Evolutionary conservation across 2,329 filamentous ascomycete genomes (phyloP), one percentile per base, ranked within the genome.

Genomic region (Xylaria sp.): DNA sequence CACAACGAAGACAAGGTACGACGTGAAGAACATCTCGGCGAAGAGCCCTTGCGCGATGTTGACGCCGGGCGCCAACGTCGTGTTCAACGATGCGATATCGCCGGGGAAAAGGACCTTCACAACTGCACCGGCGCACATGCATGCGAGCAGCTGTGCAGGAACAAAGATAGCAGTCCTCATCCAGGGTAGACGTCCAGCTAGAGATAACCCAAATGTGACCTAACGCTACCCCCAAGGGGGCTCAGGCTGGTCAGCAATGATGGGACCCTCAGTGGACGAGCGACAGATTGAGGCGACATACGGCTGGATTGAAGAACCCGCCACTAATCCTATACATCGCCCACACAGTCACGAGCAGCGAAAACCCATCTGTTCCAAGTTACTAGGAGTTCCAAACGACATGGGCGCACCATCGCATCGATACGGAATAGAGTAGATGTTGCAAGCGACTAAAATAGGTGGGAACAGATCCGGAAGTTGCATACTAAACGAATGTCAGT

Each of bases 11-110:
- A 90, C 84, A 18, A 90, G 81, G 74, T 89, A 82, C 0, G 86
- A 82, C 0, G 88, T 90, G 41, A 90, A 81, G 74, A 90, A 87
- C 81, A 88, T 85, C 76, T 90, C 88, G 69, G 89, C 86, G 74
- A 90, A 89, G 18, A 90, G 77, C 2, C 88, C 70, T 71, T 88
- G 87, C 0, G 80, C 82, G 52, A 84, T 79, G 54, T 61, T 76
- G 51, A 77, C 65, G 37, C 71, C 71, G 0, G 70, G 69, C 3
- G 71, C 69, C 25, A 77, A 52, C 13, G 58, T 68, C 23, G 76
- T 77, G 50, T 76, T 76, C 41, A 76, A 28, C 1, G 59, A 61
- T 3, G 67, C 52, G 28, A 89, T 76, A 2, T 81, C 76, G 0
- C 85, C 85, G 0, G 87, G 86, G 65, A 90, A 87, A 41, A 90